Conservation (phyloP, 2,329 filamentous ascomycete species). For the Fusarium caatingaense region DNA sequence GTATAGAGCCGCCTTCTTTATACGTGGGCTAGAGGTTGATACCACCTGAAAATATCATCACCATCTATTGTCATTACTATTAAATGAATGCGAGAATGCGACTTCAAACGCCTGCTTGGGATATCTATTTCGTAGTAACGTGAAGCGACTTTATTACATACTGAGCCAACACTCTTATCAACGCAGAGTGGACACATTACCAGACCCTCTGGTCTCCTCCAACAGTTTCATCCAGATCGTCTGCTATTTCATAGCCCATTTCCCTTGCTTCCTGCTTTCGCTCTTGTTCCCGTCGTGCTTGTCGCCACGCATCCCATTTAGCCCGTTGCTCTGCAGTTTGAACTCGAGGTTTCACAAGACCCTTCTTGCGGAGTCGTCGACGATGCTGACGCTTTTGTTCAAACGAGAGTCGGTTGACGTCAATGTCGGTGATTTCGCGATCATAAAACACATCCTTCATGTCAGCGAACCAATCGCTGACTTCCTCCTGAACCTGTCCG, state of each 20-base stretch:
- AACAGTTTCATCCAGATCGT: constrained; percentile 48
- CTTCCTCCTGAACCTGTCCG: constrained; percentile 55
- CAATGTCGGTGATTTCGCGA: constrained; percentile 57
- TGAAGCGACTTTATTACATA: constrained; percentile 1
- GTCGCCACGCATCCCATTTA: constrained; percentile 60
- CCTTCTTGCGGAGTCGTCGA: constrained; percentile 63
- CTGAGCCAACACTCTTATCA: constrained; percentile 5
- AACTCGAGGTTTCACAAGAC: constrained; percentile 52
- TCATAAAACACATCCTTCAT: constrained; percentile 59
- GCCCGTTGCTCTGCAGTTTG: constrained; percentile 55
- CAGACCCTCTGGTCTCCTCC: constrained; percentile 48
- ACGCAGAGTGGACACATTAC: constrained; percentile 19
- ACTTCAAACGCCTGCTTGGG: constrained; percentile 34
- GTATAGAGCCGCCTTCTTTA: constrained; percentile 16
- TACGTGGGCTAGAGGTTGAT: constrained; percentile 40
- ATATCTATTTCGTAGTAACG: constrained; percentile 35
- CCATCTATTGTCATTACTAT: constrained; percentile 32
- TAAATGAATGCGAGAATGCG: constrained; percentile 13
- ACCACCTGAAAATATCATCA: constrained; percentile 39
- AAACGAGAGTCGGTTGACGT: constrained; percentile 58
- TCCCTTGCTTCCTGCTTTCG: constrained; percentile 54
- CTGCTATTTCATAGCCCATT: constrained; percentile 53
- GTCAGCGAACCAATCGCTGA: constrained; percentile 62
- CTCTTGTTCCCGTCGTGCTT: constrained; percentile 55
- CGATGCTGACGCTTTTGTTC: constrained; percentile 61